These are phyloP conservation scores for Hypoxylon fuscum DNA, from an alignment of 495 filamentous ascomycete genomes.

Conservation along the genomic window DNA sequence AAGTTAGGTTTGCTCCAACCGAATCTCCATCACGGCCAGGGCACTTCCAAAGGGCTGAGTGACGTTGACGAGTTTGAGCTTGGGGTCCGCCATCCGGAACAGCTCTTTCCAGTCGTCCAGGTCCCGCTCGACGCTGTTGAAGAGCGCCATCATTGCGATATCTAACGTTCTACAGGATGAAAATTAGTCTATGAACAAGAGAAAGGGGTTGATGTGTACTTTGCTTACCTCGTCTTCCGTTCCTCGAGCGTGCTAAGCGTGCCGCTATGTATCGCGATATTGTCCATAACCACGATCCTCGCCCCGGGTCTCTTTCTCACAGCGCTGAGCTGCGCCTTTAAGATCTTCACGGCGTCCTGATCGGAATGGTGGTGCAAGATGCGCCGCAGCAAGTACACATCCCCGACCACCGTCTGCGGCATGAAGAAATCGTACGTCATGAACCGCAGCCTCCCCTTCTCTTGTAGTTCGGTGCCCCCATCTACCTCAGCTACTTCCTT, in stretches of 20 bases:
- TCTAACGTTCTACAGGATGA: slow-evolving; percentile 43
- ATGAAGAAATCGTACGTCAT: slow-evolving; percentile 48
- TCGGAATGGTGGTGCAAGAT: slow-evolving; percentile 55
- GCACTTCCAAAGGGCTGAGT: slow-evolving; percentile 35
- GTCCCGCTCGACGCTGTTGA: slow-evolving; percentile 49
- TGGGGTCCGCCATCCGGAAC: slow-evolving; percentile 43
- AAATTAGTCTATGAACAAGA: slow-evolving; percentile 1
- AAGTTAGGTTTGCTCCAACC: slow-evolving; percentile 30
- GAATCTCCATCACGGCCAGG: slow-evolving; percentile 35
- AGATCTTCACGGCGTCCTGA: slow-evolving; percentile 48
- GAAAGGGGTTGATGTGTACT: not conserved
- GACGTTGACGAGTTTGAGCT: slow-evolving; percentile 40
- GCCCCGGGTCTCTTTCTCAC: slow-evolving; percentile 41
- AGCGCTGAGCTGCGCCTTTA: slow-evolving; percentile 49
- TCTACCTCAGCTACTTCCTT: not conserved
- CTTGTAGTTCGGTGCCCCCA: slow-evolving; percentile 7
- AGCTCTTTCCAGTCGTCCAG: slow-evolving; percentile 44
- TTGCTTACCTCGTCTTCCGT: slow-evolving; percentile 32
- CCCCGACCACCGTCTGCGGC: slow-evolving; percentile 41
- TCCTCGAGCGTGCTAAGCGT: slow-evolving; percentile 40
- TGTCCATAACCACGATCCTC: slow-evolving; percentile 52
- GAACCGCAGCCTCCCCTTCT: slow-evolving; percentile 20
- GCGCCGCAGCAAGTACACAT: slow-evolving; percentile 46
- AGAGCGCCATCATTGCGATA: slow-evolving; percentile 49
- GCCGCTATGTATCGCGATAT: slow-evolving; percentile 39